phyloP scores from a whole-genome alignment of 208 protist species.

The Porcisia deanei region DNA sequence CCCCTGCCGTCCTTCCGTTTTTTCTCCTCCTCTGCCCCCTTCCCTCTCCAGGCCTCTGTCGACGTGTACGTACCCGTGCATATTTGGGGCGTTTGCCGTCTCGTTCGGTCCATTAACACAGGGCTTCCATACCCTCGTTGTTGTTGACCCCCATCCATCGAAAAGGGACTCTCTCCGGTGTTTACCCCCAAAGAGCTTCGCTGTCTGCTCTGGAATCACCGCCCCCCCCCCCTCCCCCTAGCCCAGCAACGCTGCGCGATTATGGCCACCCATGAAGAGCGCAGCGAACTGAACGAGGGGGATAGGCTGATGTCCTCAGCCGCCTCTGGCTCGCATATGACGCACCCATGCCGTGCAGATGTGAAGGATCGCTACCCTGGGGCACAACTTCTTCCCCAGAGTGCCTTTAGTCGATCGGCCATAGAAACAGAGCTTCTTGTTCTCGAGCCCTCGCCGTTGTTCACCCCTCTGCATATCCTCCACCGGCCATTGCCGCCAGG shows the following conservation, averaged over 20 bases:
- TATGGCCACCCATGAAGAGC: not conserved
- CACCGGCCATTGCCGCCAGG: not conserved
- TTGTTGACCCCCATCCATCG: no score
- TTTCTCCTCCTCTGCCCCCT: no score
- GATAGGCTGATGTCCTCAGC: not conserved
- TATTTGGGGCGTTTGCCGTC: no score
- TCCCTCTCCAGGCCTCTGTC: no score
- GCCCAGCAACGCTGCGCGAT: not conserved
- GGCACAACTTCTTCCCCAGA: constrained; percentile 11
- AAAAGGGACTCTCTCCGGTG: no score
- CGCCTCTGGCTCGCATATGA: not conserved
- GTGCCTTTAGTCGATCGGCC: not conserved
- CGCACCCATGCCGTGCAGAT: not conserved
- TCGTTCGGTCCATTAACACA: no score
- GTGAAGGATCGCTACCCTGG: constrained; percentile 7
- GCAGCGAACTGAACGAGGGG: not conserved
- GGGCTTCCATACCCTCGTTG: no score
- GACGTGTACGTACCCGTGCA: no score
- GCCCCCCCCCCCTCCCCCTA: not conserved
- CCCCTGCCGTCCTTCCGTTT: no score
- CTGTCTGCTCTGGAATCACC: no score
- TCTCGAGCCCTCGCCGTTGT: constrained; percentile 13
- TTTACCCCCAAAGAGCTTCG: no score
- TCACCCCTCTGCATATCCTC: not conserved
- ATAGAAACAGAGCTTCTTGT: constrained; percentile 4